Evolutionary conservation across 2,329 filamentous ascomycete species (phyloP).

Genomic region (Sporothrix humicola): DNA sequence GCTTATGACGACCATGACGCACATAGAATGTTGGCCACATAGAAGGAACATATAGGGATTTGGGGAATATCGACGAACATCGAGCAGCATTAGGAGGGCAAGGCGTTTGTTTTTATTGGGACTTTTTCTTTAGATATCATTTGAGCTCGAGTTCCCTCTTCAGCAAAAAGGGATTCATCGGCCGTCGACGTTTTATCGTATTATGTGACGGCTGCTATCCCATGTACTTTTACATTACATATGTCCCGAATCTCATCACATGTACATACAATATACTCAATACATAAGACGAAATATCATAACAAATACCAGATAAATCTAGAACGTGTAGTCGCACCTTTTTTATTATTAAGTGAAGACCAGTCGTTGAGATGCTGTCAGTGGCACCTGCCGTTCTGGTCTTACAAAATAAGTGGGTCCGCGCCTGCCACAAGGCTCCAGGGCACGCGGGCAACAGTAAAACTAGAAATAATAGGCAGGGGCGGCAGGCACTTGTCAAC

Average conservation of each 20-base stretch:
- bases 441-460: slow-evolving; percentile 9
- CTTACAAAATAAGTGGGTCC: slow-evolving; percentile 20
- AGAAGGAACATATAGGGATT: not conserved
- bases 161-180: too few relatives aligned
- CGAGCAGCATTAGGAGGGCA: not conserved
- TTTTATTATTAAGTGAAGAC: too few relatives aligned
- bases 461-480: too few relatives aligned
- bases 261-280: not conserved
- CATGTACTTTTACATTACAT: slow-evolving; percentile 8
- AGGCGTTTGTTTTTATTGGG: slow-evolving; percentile 5
- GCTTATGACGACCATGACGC: slow-evolving; percentile 14
- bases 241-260: not conserved
- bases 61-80: not conserved
- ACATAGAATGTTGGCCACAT: not conserved
- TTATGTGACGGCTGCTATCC: not conserved
- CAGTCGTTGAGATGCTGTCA: too few relatives aligned
- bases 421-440: slow-evolving; percentile 11
- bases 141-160: not conserved
- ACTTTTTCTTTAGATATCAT: not conserved
- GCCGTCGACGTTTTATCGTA: too few relatives aligned
- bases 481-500: too few relatives aligned
- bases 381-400: not conserved
- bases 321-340: too few relatives aligned
- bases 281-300: not conserved
- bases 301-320: too few relatives aligned